Percentiles rank a stretch among this genome's conserved stretches.
phyloP scores from a whole-genome alignment of 202 grass and related monocot genomes.

The Brachypodium distachyon region DNA sequence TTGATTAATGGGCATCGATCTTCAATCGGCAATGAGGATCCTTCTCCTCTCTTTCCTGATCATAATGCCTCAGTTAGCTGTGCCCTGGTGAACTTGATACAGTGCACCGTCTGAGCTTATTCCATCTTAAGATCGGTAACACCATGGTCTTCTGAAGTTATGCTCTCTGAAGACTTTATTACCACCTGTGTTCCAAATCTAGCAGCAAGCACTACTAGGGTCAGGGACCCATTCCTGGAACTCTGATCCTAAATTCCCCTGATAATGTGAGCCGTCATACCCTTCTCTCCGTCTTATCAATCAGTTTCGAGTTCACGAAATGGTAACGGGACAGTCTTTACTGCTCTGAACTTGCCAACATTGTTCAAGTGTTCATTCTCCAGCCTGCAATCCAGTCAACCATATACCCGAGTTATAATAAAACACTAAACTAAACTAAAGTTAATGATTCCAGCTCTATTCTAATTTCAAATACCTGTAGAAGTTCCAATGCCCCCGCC shows the following conservation, averaged over 20 bases:
- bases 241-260: conserved; percentile 11
- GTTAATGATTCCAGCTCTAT: background rate
- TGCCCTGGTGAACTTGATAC: background rate
- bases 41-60: background rate
- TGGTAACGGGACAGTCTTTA: conserved; percentile 76
- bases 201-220: conserved; percentile 9
- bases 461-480: conserved; percentile 50
- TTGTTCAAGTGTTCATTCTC: conserved; percentile 92
- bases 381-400: conserved; percentile 22
- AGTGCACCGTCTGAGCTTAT: conserved; percentile 27
- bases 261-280: background rate
- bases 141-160: conserved; percentile 10
- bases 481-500: conserved; percentile 94
- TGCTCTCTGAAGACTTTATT: conserved; percentile 30
- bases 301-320: conserved; percentile 77
- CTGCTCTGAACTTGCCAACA: conserved; percentile 74
- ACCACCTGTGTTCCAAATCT: conserved; percentile 10
- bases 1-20: conserved; percentile 16
- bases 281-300: conserved; percentile 21
- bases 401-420: background rate
- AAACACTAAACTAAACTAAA: background rate
- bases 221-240: background rate
- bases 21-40: conserved; percentile 14
- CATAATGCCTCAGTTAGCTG: conserved; percentile 4
- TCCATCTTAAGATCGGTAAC: conserved; percentile 24